phyloP scores from a whole-genome alignment of 306 rosid species.

The Crotalaria pallida region DNA sequence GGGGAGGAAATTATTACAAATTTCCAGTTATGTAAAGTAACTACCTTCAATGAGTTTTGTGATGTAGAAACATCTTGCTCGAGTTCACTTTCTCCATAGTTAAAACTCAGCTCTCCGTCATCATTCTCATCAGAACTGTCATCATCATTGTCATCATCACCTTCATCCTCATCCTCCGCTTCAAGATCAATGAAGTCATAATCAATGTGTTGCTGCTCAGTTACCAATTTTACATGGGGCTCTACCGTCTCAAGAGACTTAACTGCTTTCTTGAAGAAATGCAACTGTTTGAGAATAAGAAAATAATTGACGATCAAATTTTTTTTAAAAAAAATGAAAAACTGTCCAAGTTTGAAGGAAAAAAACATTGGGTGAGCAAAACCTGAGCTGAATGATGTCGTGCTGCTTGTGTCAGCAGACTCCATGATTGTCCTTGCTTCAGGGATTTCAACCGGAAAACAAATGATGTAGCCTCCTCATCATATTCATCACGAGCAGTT shows the following conservation, averaged over 20 bases:
- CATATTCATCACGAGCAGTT: constrained; percentile 87
- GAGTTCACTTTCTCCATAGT: constrained; percentile 55
- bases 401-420: constrained; percentile 98
- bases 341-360: not conserved
- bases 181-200: constrained; percentile 79
- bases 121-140: constrained; percentile 48
- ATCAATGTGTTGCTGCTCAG: constrained; percentile 90
- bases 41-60: constrained; percentile 65
- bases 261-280: constrained; percentile 85
- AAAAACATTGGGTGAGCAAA: constrained; percentile 11
- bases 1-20: not conserved
- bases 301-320: constrained; percentile 19
- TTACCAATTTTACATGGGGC: constrained; percentile 72
- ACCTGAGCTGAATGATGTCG: constrained; percentile 99
- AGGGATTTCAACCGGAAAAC: constrained; percentile 94
- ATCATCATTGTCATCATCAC: constrained; percentile 38
- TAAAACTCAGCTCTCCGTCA: constrained; percentile 89
- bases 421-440: constrained; percentile 93
- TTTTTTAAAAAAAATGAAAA: constrained; percentile 8
- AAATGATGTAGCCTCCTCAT: constrained; percentile 84
- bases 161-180: constrained; percentile 58
- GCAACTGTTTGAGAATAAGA: constrained; percentile 52
- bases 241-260: constrained; percentile 84
- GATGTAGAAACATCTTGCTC: constrained; percentile 53
- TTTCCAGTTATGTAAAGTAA: constrained; percentile 6